Percentiles rank a stretch among this genome's conserved stretches.
Conservation (phyloP, 805 yeast species). For the Wickerhamiella azymoides region DNA sequence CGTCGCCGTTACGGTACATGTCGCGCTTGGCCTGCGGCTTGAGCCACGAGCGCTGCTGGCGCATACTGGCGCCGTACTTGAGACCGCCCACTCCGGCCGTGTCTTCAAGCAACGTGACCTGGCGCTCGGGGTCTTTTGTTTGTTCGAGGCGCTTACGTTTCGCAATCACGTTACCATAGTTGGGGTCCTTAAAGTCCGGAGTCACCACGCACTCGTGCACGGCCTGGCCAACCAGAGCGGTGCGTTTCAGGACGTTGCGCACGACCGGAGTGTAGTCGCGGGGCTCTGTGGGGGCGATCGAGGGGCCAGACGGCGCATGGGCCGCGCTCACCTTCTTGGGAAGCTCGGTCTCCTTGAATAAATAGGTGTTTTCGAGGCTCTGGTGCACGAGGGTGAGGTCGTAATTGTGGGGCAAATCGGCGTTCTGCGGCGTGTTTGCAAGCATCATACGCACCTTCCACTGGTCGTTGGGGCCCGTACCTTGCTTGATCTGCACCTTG, state of each 20-base stretch:
- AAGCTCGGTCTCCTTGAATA: conserved; percentile 76
- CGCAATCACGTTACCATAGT: conserved; percentile 51
- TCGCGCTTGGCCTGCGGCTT: conserved; percentile 21
- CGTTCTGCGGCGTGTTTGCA: conserved; percentile 30
- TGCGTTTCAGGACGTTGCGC: conserved; percentile 56
- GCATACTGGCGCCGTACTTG: conserved; percentile 25
- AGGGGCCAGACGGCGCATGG: neutral
- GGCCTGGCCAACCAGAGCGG: conserved; percentile 73
- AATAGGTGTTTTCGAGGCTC: conserved; percentile 70
- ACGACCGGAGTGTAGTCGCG: conserved; percentile 10
- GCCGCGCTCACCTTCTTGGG: conserved; percentile 22
- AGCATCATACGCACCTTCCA: conserved; percentile 27
- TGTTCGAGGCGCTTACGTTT: conserved; percentile 37
- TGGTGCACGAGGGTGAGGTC: conserved; percentile 66
- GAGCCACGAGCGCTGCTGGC: conserved; percentile 21
- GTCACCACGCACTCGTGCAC: conserved; percentile 84
- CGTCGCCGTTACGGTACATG: conserved; percentile 37
- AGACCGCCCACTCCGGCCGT: conserved; percentile 56
- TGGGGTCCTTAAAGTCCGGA: conserved; percentile 61
- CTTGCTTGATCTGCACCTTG: conserved; percentile 49
- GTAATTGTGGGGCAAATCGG: conserved; percentile 68
- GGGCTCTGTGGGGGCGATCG: conserved; percentile 2
- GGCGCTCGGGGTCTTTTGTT: conserved; percentile 29
- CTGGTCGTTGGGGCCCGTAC: conserved; percentile 7
- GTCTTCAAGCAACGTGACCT: conserved; percentile 58